Base-by-base conservation (phyloP, 2,329 filamentous ascomycete genomes). In the Cladosporium sp. region DNA sequence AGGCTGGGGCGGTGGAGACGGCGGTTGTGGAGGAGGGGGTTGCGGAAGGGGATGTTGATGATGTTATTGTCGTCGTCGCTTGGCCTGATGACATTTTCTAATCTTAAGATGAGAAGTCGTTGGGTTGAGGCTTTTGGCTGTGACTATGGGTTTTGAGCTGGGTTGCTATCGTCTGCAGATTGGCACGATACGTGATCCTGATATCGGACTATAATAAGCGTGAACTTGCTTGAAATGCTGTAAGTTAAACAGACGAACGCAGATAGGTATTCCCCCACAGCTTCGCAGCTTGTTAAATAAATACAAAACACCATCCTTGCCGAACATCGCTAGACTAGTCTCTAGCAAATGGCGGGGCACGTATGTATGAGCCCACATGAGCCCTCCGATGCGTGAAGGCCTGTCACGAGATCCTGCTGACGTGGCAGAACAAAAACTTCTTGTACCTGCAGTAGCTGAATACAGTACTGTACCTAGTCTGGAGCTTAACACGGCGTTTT, bases 361-460 rank as follows among this genome's bases (percentile, higher is more conserved):
- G 62, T 23, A 46, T 26, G 31, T 28, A 64, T 44, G 33, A 46
- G 61, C 23, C 61, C 50, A 49, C 46, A 52, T 52, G 28, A 50
- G 28, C 46, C 28, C 21, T 29, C 49, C 21, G 49, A 29, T 53
- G 40, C 40, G 4, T 46, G n/a, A 29, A 29, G 29, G 33, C 56
- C 46, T 68, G 60, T 66, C 60, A 62, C 60, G 60, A 53, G 57
- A 33, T 33, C 31, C 10, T 55, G 67, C 67, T 67, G 67, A 67
- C 67, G 67, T 68, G 65, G 58, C 65, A 35, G 31, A 44, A 35
- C 5, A 5, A 31, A 53, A 29, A 53, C 28, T 28, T 31, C 31
- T 33, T 35, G 67, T 67, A 67, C 65, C 67, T 68, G 67, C 67
- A 66, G 62, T 67, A 66, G 66, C 28, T 46, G 40, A 46, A n/a